Percentiles rank a stretch among this genome's conserved stretches.
Evolutionary conservation across 2,329 filamentous ascomycete genomes (phyloP).

Genomic region (Penicillium sp.): DNA sequence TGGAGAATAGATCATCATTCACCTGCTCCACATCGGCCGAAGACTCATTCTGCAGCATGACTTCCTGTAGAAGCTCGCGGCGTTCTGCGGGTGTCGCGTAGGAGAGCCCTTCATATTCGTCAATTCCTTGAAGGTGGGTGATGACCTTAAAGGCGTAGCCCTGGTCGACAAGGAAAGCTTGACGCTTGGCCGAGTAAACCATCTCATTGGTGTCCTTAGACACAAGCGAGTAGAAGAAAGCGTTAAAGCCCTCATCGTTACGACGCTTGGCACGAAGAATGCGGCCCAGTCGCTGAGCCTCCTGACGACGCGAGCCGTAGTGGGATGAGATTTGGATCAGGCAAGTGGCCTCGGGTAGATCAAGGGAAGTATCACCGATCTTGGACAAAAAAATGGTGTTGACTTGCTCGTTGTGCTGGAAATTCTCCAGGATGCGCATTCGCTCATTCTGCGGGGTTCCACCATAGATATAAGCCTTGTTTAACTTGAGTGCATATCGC

Average conservation of each 20-base stretch:
- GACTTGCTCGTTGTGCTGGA: constrained; percentile 85
- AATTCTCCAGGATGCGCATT: constrained; percentile 84
- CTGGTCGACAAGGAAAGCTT: constrained; percentile 96
- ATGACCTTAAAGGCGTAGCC: constrained; percentile 99
- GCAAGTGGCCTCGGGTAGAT: constrained; percentile 93
- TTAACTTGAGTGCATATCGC: constrained; percentile 77
- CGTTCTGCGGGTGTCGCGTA: constrained; percentile 78
- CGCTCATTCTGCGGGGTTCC: constrained; percentile 84
- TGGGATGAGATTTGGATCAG: constrained; percentile 97
- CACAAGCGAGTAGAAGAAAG: constrained; percentile 97
- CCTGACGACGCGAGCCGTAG: constrained; percentile 93
- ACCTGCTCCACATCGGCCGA: constrained; percentile 70
- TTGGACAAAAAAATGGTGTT: constrained; percentile 96
- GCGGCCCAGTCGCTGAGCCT: constrained; percentile 88
- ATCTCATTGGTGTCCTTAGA: constrained; percentile 98
- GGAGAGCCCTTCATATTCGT: constrained; percentile 74
- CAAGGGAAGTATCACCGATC: constrained; percentile 97
- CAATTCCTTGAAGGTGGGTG: constrained; percentile 88
- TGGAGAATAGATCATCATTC: constrained; percentile 65
- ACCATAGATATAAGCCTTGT: constrained; percentile 88
- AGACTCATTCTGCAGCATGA: constrained; percentile 82
- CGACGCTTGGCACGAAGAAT: constrained; percentile 92
- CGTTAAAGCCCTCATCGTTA: constrained; percentile 98
- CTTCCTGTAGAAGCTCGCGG: constrained; percentile 81
- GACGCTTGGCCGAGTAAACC: constrained; percentile 94